phyloP scores from a whole-genome alignment of 495 filamentous ascomycete genomes.

The Eremomyces bilateralis region DNA sequence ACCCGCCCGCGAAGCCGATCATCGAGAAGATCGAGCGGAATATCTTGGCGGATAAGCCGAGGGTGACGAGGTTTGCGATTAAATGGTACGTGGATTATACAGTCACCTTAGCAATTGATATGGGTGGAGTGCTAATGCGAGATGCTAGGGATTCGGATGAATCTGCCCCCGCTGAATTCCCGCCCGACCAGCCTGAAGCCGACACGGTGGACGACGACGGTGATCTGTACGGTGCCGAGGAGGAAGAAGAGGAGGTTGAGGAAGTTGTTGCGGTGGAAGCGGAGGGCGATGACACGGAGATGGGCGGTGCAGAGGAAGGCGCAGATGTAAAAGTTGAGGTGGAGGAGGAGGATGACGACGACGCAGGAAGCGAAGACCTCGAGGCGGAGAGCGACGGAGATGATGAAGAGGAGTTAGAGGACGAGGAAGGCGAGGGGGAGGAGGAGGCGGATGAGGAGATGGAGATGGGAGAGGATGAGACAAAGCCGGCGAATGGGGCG shows the following conservation, averaged over 20 bases:
- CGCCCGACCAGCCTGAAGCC: slow-evolving; percentile 90
- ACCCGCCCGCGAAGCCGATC: slow-evolving; percentile 77
- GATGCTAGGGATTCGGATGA: slow-evolving; percentile 72
- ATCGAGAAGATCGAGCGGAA: slow-evolving; percentile 81
- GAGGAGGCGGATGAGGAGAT: slow-evolving; percentile 58
- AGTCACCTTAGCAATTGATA: too few relatives aligned
- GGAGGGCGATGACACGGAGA: slow-evolving; percentile 50
- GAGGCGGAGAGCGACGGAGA: slow-evolving; percentile 76
- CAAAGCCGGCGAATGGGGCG: slow-evolving; percentile 1
- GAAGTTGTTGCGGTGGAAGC: slow-evolving; percentile 26
- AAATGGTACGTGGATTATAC: slow-evolving; percentile 50
- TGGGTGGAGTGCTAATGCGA: slow-evolving; percentile 3
- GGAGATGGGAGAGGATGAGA: slow-evolving; percentile 48
- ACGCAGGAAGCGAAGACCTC: slow-evolving; percentile 87
- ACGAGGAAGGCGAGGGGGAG: slow-evolving; percentile 38
- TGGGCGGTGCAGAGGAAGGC: slow-evolving; percentile 49
- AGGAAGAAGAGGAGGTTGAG: slow-evolving; percentile 43
- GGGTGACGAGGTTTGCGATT: slow-evolving; percentile 95
- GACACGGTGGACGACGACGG: slow-evolving; percentile 70
- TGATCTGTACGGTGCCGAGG: slow-evolving; percentile 69
- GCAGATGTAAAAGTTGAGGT: neutral
- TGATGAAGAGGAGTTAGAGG: slow-evolving; percentile 69
- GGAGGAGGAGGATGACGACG: slow-evolving; percentile 44
- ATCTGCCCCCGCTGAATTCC: slow-evolving; percentile 85
- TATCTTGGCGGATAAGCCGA: slow-evolving; percentile 87